Conservation (phyloP, 2,329 filamentous ascomycete genomes). For the Penicillium sumatraense region DNA sequence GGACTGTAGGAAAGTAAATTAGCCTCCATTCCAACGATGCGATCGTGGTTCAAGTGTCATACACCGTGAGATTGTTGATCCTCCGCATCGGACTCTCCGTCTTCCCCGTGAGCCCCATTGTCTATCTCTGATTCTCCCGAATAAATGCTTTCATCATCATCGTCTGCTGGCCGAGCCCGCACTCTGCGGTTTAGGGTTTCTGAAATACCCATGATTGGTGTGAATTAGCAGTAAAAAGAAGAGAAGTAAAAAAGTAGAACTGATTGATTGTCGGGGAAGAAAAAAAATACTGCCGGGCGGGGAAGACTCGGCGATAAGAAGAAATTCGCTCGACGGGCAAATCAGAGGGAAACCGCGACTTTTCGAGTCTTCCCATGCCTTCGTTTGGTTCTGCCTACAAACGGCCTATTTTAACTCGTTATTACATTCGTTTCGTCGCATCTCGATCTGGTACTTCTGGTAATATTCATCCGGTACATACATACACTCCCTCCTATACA, state of each 20-base stretch:
- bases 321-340: neutral
- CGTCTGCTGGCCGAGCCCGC: constrained; percentile 43
- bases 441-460: neutral
- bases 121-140: constrained; percentile 34
- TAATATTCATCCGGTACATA: too few relatives aligned
- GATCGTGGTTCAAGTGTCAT: constrained; percentile 5
- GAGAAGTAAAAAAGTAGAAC: constrained; percentile 8
- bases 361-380: neutral
- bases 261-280: constrained; percentile 17
- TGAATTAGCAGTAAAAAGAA: too few relatives aligned
- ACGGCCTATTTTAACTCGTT: neutral
- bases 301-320: constrained; percentile 19
- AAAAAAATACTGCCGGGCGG: constrained; percentile 37
- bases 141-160: constrained; percentile 49
- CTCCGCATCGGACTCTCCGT: constrained; percentile 20
- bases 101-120: constrained; percentile 20
- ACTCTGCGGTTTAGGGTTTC: constrained; percentile 49
- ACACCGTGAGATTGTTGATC: constrained; percentile 23
- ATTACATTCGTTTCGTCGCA: too few relatives aligned
- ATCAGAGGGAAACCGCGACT: neutral
- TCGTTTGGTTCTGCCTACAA: neutral
- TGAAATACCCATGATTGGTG: constrained; percentile 39
- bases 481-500: too few relatives aligned
- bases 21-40: neutral
- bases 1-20: neutral